These are phyloP conservation scores for Fusarium burgessii DNA, from an alignment of 2,329 filamentous ascomycete genomes.

Conservation along the genomic window DNA sequence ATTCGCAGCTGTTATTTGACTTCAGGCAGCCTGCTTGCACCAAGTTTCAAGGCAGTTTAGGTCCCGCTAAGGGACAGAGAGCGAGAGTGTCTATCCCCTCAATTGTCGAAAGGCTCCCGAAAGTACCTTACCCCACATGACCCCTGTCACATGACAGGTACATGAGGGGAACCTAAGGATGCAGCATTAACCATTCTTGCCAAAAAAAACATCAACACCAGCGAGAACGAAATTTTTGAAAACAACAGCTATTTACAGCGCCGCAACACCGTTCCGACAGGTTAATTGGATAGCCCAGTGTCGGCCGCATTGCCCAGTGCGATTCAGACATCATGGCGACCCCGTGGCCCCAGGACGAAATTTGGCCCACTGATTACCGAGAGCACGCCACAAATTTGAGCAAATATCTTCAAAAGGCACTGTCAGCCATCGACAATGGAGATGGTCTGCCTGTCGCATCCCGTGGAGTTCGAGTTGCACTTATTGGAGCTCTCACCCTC, in stretches of 20 bases:
- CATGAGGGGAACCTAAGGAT: too few species aligned
- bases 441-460: neutral
- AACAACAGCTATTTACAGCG: neutral
- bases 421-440: neutral
- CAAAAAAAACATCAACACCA: neutral
- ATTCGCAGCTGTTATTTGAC: too few species aligned
- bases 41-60: too few species aligned
- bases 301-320: neutral
- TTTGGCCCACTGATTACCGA: neutral
- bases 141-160: too few species aligned
- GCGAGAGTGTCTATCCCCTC: too few species aligned
- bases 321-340: neutral
- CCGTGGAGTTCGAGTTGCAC: neutral
- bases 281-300: neutral
- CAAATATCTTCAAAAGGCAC: neutral
- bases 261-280: neutral
- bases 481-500: neutral
- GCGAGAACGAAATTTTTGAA: neutral
- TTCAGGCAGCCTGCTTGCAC: too few species aligned
- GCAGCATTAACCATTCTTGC: too few species aligned
- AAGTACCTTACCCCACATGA: too few species aligned
- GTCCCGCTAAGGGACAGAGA: too few species aligned
- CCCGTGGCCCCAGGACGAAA: neutral
- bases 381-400: neutral
- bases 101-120: too few species aligned